Conservation (phyloP, 202 grass and related monocot genomes). For the Cymbopogon flexuosus region DNA sequence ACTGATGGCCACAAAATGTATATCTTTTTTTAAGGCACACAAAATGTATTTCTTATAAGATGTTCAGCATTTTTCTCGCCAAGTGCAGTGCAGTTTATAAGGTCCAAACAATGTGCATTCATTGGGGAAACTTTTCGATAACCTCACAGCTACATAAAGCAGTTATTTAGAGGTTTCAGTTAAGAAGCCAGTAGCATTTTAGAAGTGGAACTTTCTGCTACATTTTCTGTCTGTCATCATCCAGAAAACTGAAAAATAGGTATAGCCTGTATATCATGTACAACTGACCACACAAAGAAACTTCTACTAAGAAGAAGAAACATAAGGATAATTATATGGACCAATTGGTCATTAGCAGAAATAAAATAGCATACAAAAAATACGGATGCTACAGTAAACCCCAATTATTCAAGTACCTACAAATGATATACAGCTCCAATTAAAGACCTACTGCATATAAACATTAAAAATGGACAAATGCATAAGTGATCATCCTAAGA, state of each 20-base stretch:
- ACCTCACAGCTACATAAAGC: neutral
- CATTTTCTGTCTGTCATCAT: neutral
- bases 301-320: too few relatives aligned
- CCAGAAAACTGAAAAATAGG: neutral
- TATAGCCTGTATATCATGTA: neutral
- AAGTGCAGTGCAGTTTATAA: neutral
- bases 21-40: too few relatives aligned
- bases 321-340: too few relatives aligned
- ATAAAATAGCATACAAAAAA: neutral
- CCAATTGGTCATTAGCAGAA: neutral
- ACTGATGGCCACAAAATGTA: neutral
- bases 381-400: neutral
- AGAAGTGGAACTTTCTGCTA: neutral
- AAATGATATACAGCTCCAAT: neutral
- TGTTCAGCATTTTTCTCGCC: neutral
- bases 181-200: neutral
- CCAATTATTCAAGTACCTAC: neutral
- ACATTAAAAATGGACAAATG: neutral
- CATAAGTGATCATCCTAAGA: neutral
- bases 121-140: neutral
- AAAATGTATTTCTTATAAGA: neutral
- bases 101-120: neutral
- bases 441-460: neutral
- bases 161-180: neutral
- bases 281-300: neutral